Base-by-base conservation (phyloP, 2,329 filamentous ascomycete species). In the Leptodontidium sp. region DNA sequence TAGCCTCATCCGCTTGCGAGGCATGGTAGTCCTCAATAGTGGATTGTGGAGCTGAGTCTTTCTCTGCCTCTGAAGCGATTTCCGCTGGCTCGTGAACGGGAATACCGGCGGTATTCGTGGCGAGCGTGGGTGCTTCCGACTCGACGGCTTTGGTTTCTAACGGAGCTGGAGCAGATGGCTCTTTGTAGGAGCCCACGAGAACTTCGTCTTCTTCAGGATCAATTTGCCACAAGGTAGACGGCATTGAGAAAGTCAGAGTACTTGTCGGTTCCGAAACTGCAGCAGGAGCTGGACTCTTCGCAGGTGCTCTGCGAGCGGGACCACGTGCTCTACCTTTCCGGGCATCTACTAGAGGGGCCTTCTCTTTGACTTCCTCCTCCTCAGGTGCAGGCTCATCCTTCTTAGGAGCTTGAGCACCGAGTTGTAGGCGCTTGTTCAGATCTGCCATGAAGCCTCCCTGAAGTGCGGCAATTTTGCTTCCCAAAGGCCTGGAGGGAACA, bases 361-460 rank as follows among this genome's bases (percentile, higher is more conserved):
- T 93, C 76, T 94, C 89, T 73, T 86, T 83, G 68, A 87, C 88
- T 69, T 87, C 85, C 40, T 85, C 85, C 40, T 88, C 85, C 64
- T 89, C 85, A 15, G 84, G 82, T 11, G 82, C 78, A 50, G 85
- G 82, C 72, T 94, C 91, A 76, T 92, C 90, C 73, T 92, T 91
- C 83, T 93, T 94, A 1, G 90, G 87, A 11, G 86, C 88, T 74
- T 93, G 90, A n/a, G 94, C 95, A 0, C 96, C 96, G 45, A 97
- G 82, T 77, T 93, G 91, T 35, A 99, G 84, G 61, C 94, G 91
- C 75, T 93, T 94, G 80, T 98, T 97, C 52, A 99, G 83, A 77
- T 98, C 95, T 55, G 90, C 94, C 86, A 99, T 89, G 80, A 99
- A 98, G 2, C 93, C 93, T 47, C 93, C 93, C 80, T 97, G 94